Conservation (phyloP, 768 basidiomycete species). For the Trametes cingulata region DNA sequence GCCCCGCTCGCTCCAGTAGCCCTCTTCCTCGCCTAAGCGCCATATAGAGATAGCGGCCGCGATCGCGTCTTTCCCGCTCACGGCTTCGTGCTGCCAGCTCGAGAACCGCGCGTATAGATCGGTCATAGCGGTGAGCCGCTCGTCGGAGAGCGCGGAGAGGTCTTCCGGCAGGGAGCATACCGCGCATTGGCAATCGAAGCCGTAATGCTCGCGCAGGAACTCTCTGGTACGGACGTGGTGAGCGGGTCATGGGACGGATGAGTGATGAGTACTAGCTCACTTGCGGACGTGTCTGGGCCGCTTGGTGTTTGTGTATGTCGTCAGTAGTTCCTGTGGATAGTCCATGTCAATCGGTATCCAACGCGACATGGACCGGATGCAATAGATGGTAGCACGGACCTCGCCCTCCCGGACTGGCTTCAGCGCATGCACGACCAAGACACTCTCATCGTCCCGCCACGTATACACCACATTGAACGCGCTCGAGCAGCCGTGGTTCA, state of each 20-base stretch:
- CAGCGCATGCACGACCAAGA: conserved; percentile 58
- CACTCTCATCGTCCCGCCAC: conserved; percentile 52
- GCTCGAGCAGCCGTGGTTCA: conserved; percentile 69
- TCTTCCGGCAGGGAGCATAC: conserved; percentile 56
- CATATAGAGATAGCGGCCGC: conserved; percentile 52
- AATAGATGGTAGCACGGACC: conserved; percentile 36
- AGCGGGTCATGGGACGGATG: not conserved
- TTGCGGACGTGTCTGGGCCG: conserved; percentile 52
- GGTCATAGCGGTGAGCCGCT: conserved; percentile 47
- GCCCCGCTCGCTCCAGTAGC: conserved; percentile 67
- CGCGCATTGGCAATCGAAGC: conserved; percentile 58
- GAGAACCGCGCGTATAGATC: conserved; percentile 46
- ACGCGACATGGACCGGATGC: not conserved
- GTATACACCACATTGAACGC: conserved; percentile 69
- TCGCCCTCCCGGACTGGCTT: conserved; percentile 53
- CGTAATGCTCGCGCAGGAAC: conserved; percentile 52
- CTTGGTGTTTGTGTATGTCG: conserved; percentile 62
- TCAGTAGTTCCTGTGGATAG: conserved; percentile 54
- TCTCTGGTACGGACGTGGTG: conserved; percentile 37
- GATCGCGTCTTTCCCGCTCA: conserved; percentile 53
- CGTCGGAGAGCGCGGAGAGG: conserved; percentile 53
- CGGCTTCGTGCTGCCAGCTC: conserved; percentile 47
- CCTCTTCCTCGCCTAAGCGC: conserved; percentile 59
- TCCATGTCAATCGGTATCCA: conserved; percentile 3
- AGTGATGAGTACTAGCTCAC: conserved; percentile 32